Evolutionary conservation across 306 rosid species (phyloP), one percentile per base, ranked within the genome.

Genomic region (Vigna radiata): DNA sequence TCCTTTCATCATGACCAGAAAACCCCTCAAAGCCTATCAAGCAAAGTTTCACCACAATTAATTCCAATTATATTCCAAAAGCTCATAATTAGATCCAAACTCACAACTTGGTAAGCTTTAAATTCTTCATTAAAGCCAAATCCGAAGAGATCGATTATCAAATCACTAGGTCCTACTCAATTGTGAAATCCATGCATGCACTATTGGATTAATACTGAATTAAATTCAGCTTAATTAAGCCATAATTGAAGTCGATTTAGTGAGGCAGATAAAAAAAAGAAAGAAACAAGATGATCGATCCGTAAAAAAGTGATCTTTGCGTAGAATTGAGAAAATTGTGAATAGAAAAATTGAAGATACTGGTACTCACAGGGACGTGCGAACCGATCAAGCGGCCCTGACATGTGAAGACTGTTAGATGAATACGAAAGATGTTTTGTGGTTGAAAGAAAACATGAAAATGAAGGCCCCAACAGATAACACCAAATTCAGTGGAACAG

Each of bases 351-450:
- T 31, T 18, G 7, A 23, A 19, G 25, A 0, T 7, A 41, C 37
- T 16, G 23, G 39, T 64, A 90, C 96, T 89, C 75, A 94, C 98
- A 94, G 59, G 97, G 96, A 79, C 85, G 88, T 37, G 98, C 90
- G 85, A 94, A 90, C 25, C 93, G 91, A 84, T 91, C 96, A 21
- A 91, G 90, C 10, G 94, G 87, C 11, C 98, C 96, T 5, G 98
- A 89, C 98, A 94, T 94, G 78, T 72, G 31, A 44, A 75, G 0
- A 58, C 15, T 39, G 77, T 29, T 25, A 44, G 79, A 43, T 39
- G 67, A 75, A 55, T 25, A 4, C 33, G 58, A 16, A 29, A 68
- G 48, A 21, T 18, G 46, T 15, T 15, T 31, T 7, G 62, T 19
- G 69, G 54, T 17, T 5, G 23, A 11, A 23, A 68, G 69, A 76